phyloP scores from a whole-genome alignment of 2,329 filamentous ascomycete species.

The Colletotrichum phormii region DNA sequence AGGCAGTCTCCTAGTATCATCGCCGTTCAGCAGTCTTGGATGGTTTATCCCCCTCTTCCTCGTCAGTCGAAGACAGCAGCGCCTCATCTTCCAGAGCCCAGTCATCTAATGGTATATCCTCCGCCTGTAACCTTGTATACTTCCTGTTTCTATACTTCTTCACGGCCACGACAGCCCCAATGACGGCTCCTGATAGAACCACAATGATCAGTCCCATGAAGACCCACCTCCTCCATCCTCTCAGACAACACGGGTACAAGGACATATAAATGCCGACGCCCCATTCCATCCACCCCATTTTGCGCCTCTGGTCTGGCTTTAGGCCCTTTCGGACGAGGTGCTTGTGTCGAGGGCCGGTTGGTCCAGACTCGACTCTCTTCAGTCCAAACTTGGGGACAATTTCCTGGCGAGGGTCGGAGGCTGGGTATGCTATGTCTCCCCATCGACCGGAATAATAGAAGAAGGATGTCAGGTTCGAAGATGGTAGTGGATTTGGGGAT shows the following conservation, averaged over 20 bases:
- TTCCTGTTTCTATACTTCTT: conserved; percentile 29
- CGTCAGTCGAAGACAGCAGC: conserved; percentile 20
- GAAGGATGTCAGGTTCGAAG: conserved; percentile 46
- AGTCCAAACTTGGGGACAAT: conserved; percentile 46
- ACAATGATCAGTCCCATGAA: conserved; percentile 38
- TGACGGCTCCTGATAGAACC: conserved; percentile 1
- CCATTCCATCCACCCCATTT: conserved; percentile 45
- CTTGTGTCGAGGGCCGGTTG: conserved; percentile 47
- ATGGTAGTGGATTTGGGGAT: neutral
- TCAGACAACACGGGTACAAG: conserved; percentile 48
- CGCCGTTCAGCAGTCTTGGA: neutral
- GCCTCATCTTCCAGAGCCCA: conserved; percentile 42
- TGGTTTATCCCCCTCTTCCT: neutral
- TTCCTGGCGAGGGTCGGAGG: conserved; percentile 47
- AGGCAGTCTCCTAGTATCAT: no score
- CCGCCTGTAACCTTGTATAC: conserved; percentile 39
- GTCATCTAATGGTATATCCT: conserved; percentile 49
- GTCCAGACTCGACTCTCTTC: conserved; percentile 47
- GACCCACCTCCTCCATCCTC: conserved; percentile 48
- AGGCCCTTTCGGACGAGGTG: conserved; percentile 48
- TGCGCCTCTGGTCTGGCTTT: conserved; percentile 41
- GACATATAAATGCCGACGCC: conserved; percentile 42
- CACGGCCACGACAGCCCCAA: conserved; percentile 17
- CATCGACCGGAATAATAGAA: conserved; percentile 49
- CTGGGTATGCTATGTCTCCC: conserved; percentile 47